Base-by-base conservation (phyloP, 2,329 filamentous ascomycete genomes). In the Raffaelea arxii region DNA sequence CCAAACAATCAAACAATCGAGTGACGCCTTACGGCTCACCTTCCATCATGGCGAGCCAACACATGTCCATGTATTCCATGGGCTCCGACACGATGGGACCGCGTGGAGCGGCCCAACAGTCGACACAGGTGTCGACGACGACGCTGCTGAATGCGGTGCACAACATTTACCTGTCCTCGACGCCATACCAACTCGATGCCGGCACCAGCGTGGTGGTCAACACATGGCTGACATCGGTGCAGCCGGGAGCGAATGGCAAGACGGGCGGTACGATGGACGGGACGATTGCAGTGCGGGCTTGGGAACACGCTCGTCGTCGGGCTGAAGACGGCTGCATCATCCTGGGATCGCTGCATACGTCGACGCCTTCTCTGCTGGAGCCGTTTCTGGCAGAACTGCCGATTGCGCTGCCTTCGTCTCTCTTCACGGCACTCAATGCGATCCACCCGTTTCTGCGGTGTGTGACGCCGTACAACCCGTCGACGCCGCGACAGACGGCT, bases 281-380 rank as follows among this genome's bases (percentile, higher is more conserved):
- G 37, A 78, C 84, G 21, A 67, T 98, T 43, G 86, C 86, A 16
- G 73, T 79, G 44, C 80, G 87, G 61, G 89, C 90, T 3, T 98
- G 92, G 91, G 92, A 98, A 67, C 92, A 98, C 71, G 91, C 92
- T 47, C 79, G 91, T 55, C 81, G 92, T 51, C 80, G 92, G 68
- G 92, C 92, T 37, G 92, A 98, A 64, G 92, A 98, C 68, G 90
- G 88, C 16, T 96, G 90, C 61, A 85, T 98, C 53, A 74, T 97
- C 46, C 67, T 98, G 55, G 85, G 86, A 46, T 94, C 90, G 32
- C 79, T 95, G 3, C 91, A 97, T 66, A 78, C 84, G 39, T 94
- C 91, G 1, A 82, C 87, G 0, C 92, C 92, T 1, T 95, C 90
- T 9, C 64, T 96, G 3, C 71, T 98, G 12, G 72, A 76, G 2